Percentiles rank a stretch among this genome's conserved stretches.
Evolutionary conservation across 139 green algal genomes (phyloP).

Genomic region (Micractinium sp.): DNA sequence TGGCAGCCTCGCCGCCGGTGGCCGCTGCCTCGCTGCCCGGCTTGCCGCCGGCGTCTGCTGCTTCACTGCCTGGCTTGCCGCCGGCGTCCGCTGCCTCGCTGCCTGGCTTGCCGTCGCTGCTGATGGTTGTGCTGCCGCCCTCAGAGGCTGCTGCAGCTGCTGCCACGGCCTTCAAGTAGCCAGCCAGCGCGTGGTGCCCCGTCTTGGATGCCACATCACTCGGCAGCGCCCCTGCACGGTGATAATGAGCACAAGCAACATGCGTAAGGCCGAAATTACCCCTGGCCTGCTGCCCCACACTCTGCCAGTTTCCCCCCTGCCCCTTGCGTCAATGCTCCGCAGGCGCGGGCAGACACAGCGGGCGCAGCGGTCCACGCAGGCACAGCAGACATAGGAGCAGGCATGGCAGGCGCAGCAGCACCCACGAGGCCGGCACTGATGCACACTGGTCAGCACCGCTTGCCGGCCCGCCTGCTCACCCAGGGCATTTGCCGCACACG

Average conservation of each 20-base stretch:
- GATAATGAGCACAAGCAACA: background rate
- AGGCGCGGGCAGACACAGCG: background rate
- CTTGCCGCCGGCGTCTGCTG: background rate
- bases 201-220: background rate
- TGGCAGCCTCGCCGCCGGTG: background rate
- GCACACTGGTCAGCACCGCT: too few relatives aligned
- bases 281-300: too few relatives aligned
- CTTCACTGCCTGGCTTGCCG: background rate
- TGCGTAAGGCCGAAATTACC: background rate
- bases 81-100: background rate
- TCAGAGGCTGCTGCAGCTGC: background rate
- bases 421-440: background rate
- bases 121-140: background rate
- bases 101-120: background rate
- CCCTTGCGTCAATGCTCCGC: background rate
- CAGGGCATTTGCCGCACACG: background rate
- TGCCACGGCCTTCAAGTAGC: background rate
- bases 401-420: background rate
- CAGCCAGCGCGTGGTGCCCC: background rate
- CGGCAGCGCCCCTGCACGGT: background rate
- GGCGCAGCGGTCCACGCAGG: background rate
- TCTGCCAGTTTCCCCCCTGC: too few relatives aligned
- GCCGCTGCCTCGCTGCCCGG: background rate
- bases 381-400: background rate
- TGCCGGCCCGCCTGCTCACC: background rate